These are phyloP conservation scores for Wilcoxina mikolae DNA, from an alignment of 495 filamentous ascomycete species.

Conservation along the genomic window DNA sequence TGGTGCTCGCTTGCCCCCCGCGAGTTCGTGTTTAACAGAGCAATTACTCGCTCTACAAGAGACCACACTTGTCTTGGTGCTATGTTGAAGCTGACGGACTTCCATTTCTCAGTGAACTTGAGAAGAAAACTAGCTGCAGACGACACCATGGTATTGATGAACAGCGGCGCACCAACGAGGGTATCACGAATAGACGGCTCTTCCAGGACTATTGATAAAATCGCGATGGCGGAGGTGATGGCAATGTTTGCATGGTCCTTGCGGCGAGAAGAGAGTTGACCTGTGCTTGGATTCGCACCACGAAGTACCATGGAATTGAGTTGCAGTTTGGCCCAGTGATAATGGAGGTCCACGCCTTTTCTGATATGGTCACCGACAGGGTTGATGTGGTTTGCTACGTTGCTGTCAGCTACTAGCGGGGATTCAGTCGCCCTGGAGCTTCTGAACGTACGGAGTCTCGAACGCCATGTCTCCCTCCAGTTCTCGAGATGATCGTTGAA, in stretches of 20 bases:
- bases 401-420: not conserved
- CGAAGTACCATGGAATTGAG: constrained; percentile 45
- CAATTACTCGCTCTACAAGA: constrained; percentile 38
- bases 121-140: constrained; percentile 44
- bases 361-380: constrained; percentile 44
- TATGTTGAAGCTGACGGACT: constrained; percentile 33
- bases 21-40: constrained; percentile 40
- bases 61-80: constrained; percentile 36
- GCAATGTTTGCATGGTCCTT: constrained; percentile 43
- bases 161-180: constrained; percentile 33
- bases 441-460: constrained; percentile 35
- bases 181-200: constrained; percentile 41
- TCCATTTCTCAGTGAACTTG: constrained; percentile 43
- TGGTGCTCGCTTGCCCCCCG: constrained; percentile 40
- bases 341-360: constrained; percentile 46
- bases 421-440: not conserved
- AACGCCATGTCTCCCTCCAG: constrained; percentile 44
- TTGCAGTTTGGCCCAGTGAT: constrained; percentile 47
- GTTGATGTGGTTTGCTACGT: constrained; percentile 33
- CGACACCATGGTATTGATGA: constrained; percentile 45
- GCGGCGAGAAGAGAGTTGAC: constrained; percentile 39
- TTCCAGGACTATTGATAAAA: constrained; percentile 41
- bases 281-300: constrained; percentile 37
- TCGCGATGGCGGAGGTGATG: constrained; percentile 42
- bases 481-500: constrained; percentile 43